These are phyloP conservation scores for Rhododendron henanense DNA, from an alignment of 148 eudicot species.

Conservation along the genomic window DNA sequence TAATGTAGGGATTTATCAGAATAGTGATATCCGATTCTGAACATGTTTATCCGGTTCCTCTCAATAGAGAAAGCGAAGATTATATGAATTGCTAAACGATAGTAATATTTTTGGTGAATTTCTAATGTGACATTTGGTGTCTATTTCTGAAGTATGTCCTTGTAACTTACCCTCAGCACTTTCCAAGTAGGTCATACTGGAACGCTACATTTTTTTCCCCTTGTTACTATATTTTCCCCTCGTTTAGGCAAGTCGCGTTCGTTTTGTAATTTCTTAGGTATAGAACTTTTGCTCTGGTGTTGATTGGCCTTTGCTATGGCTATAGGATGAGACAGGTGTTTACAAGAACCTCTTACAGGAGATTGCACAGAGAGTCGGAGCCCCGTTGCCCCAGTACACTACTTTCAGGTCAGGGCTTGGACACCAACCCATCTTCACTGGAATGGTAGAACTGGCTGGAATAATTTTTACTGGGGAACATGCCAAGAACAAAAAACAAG, in stretches of 20 bases:
- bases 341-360: conserved; percentile 76
- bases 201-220: not conserved
- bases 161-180: not conserved
- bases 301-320: conserved; percentile 19
- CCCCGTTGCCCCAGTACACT: conserved; percentile 63
- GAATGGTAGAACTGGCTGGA: conserved; percentile 68
- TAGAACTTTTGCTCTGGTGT: not conserved
- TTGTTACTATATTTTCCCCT: not conserved
- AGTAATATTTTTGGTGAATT: not conserved
- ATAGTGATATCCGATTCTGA: not conserved
- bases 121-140: not conserved
- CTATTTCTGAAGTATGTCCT: not conserved
- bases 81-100: not conserved
- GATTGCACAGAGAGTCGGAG: conserved; percentile 79
- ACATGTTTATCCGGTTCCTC: not conserved
- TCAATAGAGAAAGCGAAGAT: not conserved
- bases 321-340: conserved; percentile 75
- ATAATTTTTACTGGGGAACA: conserved; percentile 64
- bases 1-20: not conserved
- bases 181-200: not conserved
- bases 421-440: conserved; percentile 69
- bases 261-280: not conserved
- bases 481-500: conserved; percentile 80
- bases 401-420: conserved; percentile 72
- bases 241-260: not conserved